phyloP scores from a whole-genome alignment of 2,329 filamentous ascomycete genomes.

The Gyromitra esculenta region DNA sequence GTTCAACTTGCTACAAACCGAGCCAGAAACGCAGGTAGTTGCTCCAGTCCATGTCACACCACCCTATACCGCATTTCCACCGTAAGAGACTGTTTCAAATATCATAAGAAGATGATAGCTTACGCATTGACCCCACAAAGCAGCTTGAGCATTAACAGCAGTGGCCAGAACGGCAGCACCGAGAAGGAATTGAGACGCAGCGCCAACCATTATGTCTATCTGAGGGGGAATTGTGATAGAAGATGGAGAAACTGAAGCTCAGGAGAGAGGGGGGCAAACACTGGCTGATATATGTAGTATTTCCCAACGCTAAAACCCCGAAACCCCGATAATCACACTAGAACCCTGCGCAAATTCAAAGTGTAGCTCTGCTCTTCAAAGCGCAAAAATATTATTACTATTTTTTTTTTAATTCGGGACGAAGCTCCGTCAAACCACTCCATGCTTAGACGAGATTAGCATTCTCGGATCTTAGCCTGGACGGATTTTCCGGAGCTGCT shows the following conservation, averaged over 20 bases:
- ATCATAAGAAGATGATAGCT: not conserved
- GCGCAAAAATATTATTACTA: not conserved
- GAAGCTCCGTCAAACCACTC: slow-evolving; percentile 15
- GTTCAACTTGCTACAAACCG: slow-evolving; percentile 47
- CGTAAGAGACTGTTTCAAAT: not conserved
- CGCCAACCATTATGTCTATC: slow-evolving; percentile 24
- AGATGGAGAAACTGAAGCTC: not conserved
- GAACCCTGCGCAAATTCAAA: not conserved
- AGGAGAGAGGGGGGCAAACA: not conserved
- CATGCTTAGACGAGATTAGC: not conserved
- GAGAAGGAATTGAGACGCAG: slow-evolving; percentile 30
- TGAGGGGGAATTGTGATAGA: not conserved
- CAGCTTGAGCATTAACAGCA: slow-evolving; percentile 37
- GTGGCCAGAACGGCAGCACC: slow-evolving; percentile 37
- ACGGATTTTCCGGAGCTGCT: slow-evolving; percentile 29
- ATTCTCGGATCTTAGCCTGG: slow-evolving; percentile 26
- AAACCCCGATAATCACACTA: slow-evolving; percentile 6
- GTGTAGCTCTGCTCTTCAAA: slow-evolving; percentile 2
- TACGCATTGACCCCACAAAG: slow-evolving; percentile 48
- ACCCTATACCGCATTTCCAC: slow-evolving; percentile 17
- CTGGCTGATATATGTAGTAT: slow-evolving; percentile 13
- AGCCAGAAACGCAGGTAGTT: slow-evolving; percentile 52
- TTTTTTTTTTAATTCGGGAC: slow-evolving; percentile 15
- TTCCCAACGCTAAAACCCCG: not conserved
- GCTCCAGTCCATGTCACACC: slow-evolving; percentile 52